Conservation (phyloP, 2,329 filamentous ascomycete species). For the Trichoderma sp. region DNA sequence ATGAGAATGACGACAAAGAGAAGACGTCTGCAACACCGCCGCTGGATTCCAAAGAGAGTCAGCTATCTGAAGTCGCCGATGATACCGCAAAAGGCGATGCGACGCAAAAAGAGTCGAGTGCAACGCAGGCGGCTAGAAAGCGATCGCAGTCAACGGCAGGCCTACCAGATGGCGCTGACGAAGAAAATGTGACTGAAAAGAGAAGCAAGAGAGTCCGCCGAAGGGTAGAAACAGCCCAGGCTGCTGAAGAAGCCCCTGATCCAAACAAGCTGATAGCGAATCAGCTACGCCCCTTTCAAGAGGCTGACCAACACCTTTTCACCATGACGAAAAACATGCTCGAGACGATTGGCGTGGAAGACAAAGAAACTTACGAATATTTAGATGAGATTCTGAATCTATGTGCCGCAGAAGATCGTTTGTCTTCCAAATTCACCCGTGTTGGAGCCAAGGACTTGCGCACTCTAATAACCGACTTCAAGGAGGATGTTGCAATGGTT, state of each 20-base stretch:
- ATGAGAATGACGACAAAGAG: conserved; percentile 19
- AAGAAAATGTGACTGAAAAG: conserved; percentile 60
- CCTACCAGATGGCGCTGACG: conserved; percentile 56
- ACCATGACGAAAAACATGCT: conserved; percentile 57
- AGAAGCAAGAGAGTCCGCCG: conserved; percentile 66
- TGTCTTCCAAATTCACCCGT: conserved; percentile 49
- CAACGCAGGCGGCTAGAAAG: conserved; percentile 54
- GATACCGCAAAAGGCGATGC: conserved; percentile 35
- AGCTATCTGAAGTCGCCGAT: conserved; percentile 29
- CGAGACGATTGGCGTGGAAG: conserved; percentile 56
- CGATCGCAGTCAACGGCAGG: conserved; percentile 65
- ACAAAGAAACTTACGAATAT: conserved; percentile 48
- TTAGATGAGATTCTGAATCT: conserved; percentile 55
- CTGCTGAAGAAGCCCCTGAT: conserved; percentile 56
- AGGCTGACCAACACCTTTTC: conserved; percentile 58
- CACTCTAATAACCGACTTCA: conserved; percentile 51
- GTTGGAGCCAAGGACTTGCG: conserved; percentile 53
- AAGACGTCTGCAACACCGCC: conserved; percentile 10
- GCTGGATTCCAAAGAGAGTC: conserved; percentile 30
- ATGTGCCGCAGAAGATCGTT: conserved; percentile 53
- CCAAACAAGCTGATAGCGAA: conserved; percentile 54
- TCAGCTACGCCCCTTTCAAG: conserved; percentile 59
- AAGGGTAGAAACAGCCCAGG: conserved; percentile 50
- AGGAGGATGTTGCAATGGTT: conserved; percentile 55
- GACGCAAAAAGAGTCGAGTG: conserved; percentile 40